Conservation (phyloP, 169 alveolate genomes). For the Plasmodium blacklocki region DNA sequence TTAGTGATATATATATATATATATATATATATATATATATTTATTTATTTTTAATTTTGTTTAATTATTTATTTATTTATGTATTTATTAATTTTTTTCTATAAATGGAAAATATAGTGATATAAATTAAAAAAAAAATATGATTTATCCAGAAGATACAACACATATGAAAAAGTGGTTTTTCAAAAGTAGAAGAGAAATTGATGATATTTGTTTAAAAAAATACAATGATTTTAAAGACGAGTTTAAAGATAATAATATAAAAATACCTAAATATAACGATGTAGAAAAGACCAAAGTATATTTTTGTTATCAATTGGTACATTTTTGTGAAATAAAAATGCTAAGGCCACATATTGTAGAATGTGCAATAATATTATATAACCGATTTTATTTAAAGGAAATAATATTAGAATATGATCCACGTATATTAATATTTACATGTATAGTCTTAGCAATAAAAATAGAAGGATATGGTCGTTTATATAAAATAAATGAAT, state of each 20-base stretch:
- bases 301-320: slow-evolving; percentile 52
- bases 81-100: background rate
- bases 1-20: no score
- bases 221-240: slow-evolving; percentile 66
- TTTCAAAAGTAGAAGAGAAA: slow-evolving; percentile 54
- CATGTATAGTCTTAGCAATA: slow-evolving; percentile 80
- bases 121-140: slow-evolving; percentile 12
- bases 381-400: slow-evolving; percentile 76
- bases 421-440: slow-evolving; percentile 82
- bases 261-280: slow-evolving; percentile 58
- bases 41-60: no score
- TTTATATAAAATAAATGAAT: slow-evolving; percentile 55
- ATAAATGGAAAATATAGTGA: no score
- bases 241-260: slow-evolving; percentile 52
- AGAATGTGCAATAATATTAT: slow-evolving; percentile 73
- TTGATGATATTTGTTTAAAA: slow-evolving; percentile 54
- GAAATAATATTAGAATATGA: slow-evolving; percentile 81
- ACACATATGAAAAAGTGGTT: slow-evolving; percentile 68
- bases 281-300: slow-evolving; percentile 64
- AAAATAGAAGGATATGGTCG: slow-evolving; percentile 81
- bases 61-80: background rate
- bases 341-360: slow-evolving; percentile 45
- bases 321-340: slow-evolving; percentile 60
- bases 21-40: no score
- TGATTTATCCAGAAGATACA: slow-evolving; percentile 73